Conservation (phyloP, 2,329 filamentous ascomycete genomes). For the Elsinoe australis region DNA sequence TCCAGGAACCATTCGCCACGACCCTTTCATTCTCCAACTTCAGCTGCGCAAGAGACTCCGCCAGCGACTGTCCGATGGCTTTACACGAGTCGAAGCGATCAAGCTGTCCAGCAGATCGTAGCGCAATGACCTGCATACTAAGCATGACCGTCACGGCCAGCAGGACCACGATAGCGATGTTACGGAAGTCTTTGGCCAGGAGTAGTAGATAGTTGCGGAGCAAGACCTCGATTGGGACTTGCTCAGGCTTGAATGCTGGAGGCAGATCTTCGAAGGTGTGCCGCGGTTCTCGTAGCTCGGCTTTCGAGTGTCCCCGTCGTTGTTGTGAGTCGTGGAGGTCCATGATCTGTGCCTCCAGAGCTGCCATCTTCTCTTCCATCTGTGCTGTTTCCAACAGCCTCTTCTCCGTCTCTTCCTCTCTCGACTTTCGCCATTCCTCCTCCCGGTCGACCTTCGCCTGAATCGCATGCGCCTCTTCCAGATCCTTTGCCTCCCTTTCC, state of each 20-base stretch:
- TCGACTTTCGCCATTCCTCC: no score
- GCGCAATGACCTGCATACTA: not conserved
- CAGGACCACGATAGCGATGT: slow-evolving; percentile 44
- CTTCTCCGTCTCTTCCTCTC: slow-evolving; percentile 9
- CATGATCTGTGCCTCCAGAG: not conserved
- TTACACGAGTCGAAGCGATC: slow-evolving; percentile 7
- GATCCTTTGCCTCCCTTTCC: slow-evolving; percentile 21
- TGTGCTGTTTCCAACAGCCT: not conserved
- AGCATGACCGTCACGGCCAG: slow-evolving; percentile 1
- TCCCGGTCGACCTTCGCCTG: not conserved
- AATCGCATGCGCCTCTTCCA: not conserved
- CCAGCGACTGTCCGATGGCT: slow-evolving; percentile 3
- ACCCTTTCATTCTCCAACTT: not conserved
- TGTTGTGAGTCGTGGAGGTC: not conserved
- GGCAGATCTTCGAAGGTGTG: slow-evolving; percentile 23
- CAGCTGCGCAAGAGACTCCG: not conserved
- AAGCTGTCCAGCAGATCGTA: not conserved
- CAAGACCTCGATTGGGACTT: slow-evolving; percentile 47
- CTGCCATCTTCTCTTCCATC: not conserved
- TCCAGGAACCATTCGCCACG: not conserved
- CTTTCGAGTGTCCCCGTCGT: not conserved
- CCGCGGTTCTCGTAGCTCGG: not conserved
- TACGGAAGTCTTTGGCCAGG: slow-evolving; percentile 46
- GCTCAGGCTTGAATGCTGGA: slow-evolving; percentile 28
- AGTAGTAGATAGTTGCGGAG: slow-evolving; percentile 48